Percentiles rank a stretch among this genome's conserved stretches.
phyloP scores from a whole-genome alignment of 208 protist species.

The Crithidia mellificae region DNA sequence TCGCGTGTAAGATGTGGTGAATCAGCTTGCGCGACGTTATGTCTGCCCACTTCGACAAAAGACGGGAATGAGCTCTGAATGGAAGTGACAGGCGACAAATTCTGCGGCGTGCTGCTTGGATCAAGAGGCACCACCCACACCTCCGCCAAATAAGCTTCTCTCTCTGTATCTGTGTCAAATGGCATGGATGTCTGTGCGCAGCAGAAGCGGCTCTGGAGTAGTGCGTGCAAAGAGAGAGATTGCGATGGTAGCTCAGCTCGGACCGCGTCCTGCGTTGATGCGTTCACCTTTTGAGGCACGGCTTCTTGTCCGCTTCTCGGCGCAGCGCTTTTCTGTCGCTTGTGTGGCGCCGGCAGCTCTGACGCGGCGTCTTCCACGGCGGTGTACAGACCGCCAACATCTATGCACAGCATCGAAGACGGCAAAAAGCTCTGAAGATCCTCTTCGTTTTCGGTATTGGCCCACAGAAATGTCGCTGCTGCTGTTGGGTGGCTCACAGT shows the following conservation, averaged over 20 bases:
- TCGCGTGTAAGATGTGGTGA: not conserved
- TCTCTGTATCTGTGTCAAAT: not conserved
- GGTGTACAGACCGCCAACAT: constrained; percentile 25
- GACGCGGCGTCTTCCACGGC: not conserved
- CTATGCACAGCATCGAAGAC: constrained; percentile 17
- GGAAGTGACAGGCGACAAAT: not conserved
- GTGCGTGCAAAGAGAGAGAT: not conserved
- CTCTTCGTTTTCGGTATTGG: not conserved
- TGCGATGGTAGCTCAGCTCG: not conserved
- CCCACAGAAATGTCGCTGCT: not conserved
- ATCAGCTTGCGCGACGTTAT: not conserved
- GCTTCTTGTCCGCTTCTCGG: not conserved
- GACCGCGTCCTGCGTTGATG: not conserved
- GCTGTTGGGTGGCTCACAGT: too few relatives aligned
- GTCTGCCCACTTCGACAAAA: not conserved
- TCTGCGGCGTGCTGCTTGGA: not conserved
- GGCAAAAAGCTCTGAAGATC: not conserved
- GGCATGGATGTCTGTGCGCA: constrained; percentile 6
- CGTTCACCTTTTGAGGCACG: not conserved
- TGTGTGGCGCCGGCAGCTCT: not conserved
- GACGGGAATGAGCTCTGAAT: not conserved
- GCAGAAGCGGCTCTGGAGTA: constrained; percentile 21
- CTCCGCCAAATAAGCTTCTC: not conserved
- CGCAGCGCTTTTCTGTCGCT: not conserved
- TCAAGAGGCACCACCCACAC: constrained; percentile 32